These are phyloP conservation scores for Thielaviopsis euricoi DNA, from an alignment of 2,329 filamentous ascomycete genomes.

Conservation along the genomic window DNA sequence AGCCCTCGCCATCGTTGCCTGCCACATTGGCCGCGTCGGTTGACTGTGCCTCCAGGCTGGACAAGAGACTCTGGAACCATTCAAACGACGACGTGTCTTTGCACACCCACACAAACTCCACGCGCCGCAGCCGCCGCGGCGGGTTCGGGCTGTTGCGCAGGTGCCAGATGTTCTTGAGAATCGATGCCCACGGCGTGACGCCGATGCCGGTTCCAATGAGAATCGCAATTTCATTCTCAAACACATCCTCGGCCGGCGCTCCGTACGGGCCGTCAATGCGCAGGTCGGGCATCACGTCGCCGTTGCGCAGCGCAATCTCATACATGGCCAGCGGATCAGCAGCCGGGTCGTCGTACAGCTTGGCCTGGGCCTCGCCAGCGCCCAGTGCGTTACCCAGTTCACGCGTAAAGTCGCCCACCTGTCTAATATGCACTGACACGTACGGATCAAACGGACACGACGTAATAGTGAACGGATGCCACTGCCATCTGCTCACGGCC, in stretches of 20 bases:
- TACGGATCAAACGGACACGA: conserved; percentile 82
- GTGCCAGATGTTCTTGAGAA: conserved; percentile 86
- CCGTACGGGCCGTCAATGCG: conserved; percentile 80
- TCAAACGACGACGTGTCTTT: conserved; percentile 78
- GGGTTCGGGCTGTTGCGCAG: conserved; percentile 65
- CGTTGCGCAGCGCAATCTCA: conserved; percentile 72
- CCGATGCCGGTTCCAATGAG: conserved; percentile 63
- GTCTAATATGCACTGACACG: conserved; percentile 70
- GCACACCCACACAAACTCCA: conserved; percentile 91
- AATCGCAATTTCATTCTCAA: conserved; percentile 67
- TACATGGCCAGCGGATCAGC: conserved; percentile 79
- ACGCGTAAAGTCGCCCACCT: conserved; percentile 77
- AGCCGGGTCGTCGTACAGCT: conserved; percentile 52
- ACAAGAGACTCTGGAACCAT: conserved; percentile 80
- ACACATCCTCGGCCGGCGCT: conserved; percentile 83
- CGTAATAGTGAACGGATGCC: conserved; percentile 90
- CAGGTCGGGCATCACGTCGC: conserved; percentile 64
- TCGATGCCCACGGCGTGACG: conserved; percentile 60
- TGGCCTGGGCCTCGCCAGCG: conserved; percentile 60
- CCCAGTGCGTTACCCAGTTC: conserved; percentile 67
- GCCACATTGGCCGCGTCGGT: conserved; percentile 40
- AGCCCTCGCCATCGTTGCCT: conserved; percentile 47
- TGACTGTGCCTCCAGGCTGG: conserved; percentile 64
- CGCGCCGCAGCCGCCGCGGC: conserved; percentile 61
- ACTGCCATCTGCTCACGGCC: conserved; percentile 62